These are phyloP conservation scores for Beta vulgaris DNA, from an alignment of 148 eudicot genomes.

Conservation along the genomic window DNA sequence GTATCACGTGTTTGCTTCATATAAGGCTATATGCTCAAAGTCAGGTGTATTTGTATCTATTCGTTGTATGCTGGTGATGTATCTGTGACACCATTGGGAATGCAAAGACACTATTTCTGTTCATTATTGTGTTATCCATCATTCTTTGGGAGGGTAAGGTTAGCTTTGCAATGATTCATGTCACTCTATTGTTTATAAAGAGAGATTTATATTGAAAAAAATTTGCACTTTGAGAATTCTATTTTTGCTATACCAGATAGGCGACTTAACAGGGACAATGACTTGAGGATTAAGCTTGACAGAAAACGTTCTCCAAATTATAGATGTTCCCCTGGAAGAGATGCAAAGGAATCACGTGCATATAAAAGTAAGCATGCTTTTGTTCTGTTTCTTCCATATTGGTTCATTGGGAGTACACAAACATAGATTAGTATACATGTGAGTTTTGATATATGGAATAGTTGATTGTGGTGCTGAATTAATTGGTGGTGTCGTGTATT, in stretches of 20 bases:
- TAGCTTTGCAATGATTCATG: conserved; percentile 35
- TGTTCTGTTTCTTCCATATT: background rate
- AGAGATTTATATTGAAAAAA: background rate
- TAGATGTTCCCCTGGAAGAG: conserved; percentile 59
- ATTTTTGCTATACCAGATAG: conserved; percentile 50
- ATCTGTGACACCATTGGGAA: conserved; percentile 51
- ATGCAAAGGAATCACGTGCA: conserved; percentile 41
- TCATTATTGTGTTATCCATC: conserved; percentile 57
- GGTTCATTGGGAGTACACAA: background rate
- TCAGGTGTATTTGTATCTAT: conserved; percentile 45
- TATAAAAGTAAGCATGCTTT: conserved; percentile 47
- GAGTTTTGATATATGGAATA: background rate
- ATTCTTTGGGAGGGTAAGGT: conserved; percentile 69
- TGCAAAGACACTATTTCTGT: conserved; percentile 49
- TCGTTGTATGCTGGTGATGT: conserved; percentile 48
- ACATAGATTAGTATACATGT: too few species aligned
- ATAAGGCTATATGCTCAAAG: conserved; percentile 39
- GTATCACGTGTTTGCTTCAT: conserved; percentile 46
- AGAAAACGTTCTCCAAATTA: conserved; percentile 65
- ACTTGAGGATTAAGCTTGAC: conserved; percentile 74
- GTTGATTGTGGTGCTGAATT: background rate
- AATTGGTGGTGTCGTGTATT: background rate
- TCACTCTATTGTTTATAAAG: conserved; percentile 1
- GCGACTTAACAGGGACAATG: conserved; percentile 48
- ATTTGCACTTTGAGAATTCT: conserved; percentile 18